Conservation (phyloP, 2,329 filamentous ascomycete genomes). For the Lachnellula occidentalis region DNA sequence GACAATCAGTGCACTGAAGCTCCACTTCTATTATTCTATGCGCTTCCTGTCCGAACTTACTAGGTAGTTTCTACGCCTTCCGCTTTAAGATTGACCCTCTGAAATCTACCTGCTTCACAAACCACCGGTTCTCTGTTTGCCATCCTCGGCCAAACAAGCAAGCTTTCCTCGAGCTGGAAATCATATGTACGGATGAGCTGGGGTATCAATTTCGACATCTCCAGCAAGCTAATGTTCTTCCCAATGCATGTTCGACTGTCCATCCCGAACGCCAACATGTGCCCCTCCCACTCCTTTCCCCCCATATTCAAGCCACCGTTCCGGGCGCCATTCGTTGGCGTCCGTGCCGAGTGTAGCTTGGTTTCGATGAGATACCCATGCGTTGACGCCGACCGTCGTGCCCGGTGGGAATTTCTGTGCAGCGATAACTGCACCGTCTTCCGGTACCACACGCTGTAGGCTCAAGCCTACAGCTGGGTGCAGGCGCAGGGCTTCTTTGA, state of each 20-base stretch:
- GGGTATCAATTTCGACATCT: conserved; percentile 56
- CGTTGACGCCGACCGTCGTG: conserved; percentile 27
- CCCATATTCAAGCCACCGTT: conserved; percentile 39
- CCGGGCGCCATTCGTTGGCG: conserved; percentile 41
- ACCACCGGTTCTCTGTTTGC: not conserved
- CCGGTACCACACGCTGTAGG: conserved; percentile 41
- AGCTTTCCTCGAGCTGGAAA: not conserved
- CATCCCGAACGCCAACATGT: conserved; percentile 27
- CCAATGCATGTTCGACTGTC: conserved; percentile 37
- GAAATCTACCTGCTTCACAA: not conserved
- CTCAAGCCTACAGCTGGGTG: conserved; percentile 44
- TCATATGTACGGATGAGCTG: not conserved
- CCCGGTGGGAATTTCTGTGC: conserved; percentile 37
- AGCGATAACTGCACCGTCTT: conserved; percentile 38
- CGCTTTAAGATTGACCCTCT: not conserved
- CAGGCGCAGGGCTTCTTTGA: conserved; percentile 48
- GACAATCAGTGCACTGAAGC: too few species aligned
- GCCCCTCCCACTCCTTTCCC: conserved; percentile 1
- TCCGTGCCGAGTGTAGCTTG: conserved; percentile 43
- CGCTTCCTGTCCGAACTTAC: too few species aligned
- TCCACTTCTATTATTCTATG: too few species aligned
- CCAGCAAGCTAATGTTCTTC: conserved; percentile 54
- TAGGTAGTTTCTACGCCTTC: not conserved
- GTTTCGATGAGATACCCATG: conserved; percentile 32
- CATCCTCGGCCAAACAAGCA: not conserved